Conservation (phyloP, 106 monocot species). For the Dioscorea alata region DNA sequence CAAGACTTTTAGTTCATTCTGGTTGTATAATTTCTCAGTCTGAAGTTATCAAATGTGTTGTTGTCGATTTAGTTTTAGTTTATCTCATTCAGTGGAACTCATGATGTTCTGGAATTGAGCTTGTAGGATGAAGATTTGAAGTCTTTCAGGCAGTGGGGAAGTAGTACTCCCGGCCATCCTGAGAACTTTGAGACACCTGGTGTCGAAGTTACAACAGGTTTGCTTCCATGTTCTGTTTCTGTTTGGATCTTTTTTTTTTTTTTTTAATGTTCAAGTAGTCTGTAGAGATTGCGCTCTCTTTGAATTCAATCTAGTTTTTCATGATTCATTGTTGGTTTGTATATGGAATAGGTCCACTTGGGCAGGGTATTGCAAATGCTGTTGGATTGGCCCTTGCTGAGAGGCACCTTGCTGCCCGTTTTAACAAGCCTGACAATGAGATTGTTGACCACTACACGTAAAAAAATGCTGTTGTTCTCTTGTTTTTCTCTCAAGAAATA, state of each 20-base stretch:
- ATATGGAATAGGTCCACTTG: slow-evolving; percentile 55
- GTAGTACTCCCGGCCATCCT: slow-evolving; percentile 91
- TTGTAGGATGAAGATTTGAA: slow-evolving; percentile 78
- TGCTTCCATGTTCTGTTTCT: slow-evolving; percentile 2
- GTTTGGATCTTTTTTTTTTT: too few relatives aligned
- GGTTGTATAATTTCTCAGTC: too few relatives aligned
- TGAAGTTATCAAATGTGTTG: too few relatives aligned
- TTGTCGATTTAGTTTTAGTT: too few relatives aligned
- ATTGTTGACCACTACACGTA: slow-evolving; percentile 91
- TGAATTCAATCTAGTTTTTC: too few relatives aligned
- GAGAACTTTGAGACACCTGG: slow-evolving; percentile 97
- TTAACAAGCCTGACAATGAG: slow-evolving; percentile 69
- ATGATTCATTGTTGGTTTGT: too few relatives aligned
- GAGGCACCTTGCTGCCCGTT: slow-evolving; percentile 75
- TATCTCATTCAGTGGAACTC: not conserved
- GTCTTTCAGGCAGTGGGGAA: slow-evolving; percentile 88
- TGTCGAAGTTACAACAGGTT: slow-evolving; percentile 94
- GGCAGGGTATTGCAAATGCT: slow-evolving; percentile 84
- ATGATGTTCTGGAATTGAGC: not conserved
- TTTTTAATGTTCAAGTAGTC: too few relatives aligned
- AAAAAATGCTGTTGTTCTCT: not conserved
- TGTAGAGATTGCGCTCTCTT: too few relatives aligned
- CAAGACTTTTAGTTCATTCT: too few relatives aligned
- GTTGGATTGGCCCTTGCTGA: slow-evolving; percentile 87
- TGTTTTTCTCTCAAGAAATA: not conserved